These are phyloP conservation scores for Canavalia gladiata DNA, from an alignment of 306 rosid species.

Conservation along the genomic window DNA sequence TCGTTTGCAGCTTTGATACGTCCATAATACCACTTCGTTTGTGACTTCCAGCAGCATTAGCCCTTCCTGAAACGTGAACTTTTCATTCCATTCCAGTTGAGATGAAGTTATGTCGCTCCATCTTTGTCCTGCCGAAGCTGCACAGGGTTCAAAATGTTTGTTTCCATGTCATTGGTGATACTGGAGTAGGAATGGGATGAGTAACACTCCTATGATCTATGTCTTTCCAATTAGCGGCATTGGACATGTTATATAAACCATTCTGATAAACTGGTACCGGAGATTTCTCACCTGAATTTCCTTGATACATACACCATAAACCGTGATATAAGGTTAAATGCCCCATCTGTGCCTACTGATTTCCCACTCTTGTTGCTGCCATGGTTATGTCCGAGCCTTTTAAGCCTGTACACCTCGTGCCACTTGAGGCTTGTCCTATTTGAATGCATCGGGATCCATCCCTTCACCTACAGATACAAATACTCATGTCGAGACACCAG, in stretches of 20 bases:
- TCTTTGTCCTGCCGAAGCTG: constrained; percentile 56
- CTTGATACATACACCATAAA: constrained; percentile 30
- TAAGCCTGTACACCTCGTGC: too few species aligned
- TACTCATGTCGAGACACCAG: too few species aligned
- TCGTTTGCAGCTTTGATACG: constrained; percentile 53
- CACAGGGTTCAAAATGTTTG: constrained; percentile 85
- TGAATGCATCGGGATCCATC: too few species aligned
- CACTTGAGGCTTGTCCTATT: too few species aligned
- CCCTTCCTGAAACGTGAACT: constrained; percentile 50
- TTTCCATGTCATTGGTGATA: constrained; percentile 41
- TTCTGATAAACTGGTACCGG: constrained; percentile 51
- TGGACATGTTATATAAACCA: constrained; percentile 48
- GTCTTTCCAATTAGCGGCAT: constrained; percentile 44
- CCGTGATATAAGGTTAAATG: constrained; percentile 69
- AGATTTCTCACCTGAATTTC: constrained; percentile 42
- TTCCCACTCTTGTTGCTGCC: too few species aligned
- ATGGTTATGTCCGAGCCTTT: too few species aligned
- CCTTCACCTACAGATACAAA: too few species aligned
- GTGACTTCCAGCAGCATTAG: constrained; percentile 48
- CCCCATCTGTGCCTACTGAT: constrained; percentile 47
- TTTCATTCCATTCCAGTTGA: constrained; percentile 50
- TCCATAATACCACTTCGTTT: constrained; percentile 55
- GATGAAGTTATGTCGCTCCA: constrained; percentile 50
- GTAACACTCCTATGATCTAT: constrained; percentile 48
- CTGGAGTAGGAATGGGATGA: constrained; percentile 45